Percentiles rank a stretch among this genome's conserved stretches.
phyloP scores from a whole-genome alignment of 208 protist species.

The Crithidia sp. region DNA sequence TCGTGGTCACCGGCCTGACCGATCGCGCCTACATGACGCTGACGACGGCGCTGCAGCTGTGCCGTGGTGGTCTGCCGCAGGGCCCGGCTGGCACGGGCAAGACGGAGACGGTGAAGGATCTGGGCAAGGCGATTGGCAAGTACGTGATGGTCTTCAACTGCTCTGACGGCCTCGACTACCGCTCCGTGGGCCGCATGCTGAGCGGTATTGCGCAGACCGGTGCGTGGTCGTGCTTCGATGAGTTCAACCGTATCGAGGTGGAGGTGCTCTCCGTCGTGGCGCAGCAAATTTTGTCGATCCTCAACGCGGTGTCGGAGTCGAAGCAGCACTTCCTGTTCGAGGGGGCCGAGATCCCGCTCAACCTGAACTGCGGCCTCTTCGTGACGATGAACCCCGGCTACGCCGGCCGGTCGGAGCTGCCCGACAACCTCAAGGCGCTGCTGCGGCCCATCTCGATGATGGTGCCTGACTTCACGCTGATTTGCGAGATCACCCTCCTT shows the following conservation, averaged over 20 bases:
- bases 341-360: constrained; percentile 95
- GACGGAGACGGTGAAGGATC: constrained; percentile 99
- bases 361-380: constrained; percentile 97
- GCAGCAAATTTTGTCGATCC: constrained; percentile 97
- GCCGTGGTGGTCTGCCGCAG: constrained; percentile 93
- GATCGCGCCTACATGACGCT: constrained; percentile 98
- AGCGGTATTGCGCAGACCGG: constrained; percentile 98
- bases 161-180: constrained; percentile 97
- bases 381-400: constrained; percentile 99
- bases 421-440: constrained; percentile 98
- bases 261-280: constrained; percentile 99
- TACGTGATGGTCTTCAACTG: constrained; percentile 99
- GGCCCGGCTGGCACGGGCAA: constrained; percentile 98
- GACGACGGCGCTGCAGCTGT: constrained; percentile 96
- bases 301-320: constrained; percentile 85
- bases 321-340: constrained; percentile 93
- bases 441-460: constrained; percentile 99
- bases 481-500: constrained; percentile 98
- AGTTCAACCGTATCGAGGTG: constrained; percentile 99
- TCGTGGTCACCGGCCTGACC: constrained; percentile 98
- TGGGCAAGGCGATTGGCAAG: constrained; percentile 97
- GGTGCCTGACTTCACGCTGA: constrained; percentile 97
- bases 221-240: constrained; percentile 98
- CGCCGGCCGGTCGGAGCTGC: constrained; percentile 97
- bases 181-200: constrained; percentile 96